Base-by-base conservation (phyloP, 768 basidiomycete species). In the Paxillus involutus region DNA sequence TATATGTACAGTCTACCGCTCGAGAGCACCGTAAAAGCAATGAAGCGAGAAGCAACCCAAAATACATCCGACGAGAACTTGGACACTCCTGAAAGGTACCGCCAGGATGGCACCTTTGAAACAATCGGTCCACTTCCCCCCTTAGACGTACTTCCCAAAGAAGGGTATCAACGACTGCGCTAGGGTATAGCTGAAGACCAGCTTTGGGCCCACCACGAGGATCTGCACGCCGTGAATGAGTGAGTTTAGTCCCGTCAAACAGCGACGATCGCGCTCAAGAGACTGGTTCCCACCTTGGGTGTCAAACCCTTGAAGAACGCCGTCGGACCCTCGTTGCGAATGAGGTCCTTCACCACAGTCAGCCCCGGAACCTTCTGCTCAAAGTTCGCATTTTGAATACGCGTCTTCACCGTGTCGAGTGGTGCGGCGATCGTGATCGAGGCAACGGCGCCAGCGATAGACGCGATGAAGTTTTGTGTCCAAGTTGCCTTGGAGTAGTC, bases 311-410 rank as follows among this genome's bases (percentile, higher is more conserved):
- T 98, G 82, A 98, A 97, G 73, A 98, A 89, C 16, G 91, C 94
- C 0, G 73, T 67, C 1, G 79, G 57, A 19, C 96, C 96, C 73
- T 99, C 96, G 53, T 92, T 84, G 70, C 84, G 86, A 62, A 98
- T 68, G 55, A 98, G 80, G 26, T 97, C 95, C 67, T 80, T 84
- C 53, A 98, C 74, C 44, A 98, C 90, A 1, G 84, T 85, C 58
- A 88, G 57, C 4, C 96, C 96, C 45, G 79, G 77, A 12, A 90
- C 88, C 64, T 91, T 91, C 49, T 77, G 79, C 71, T 94, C 91
- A 67, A 98, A 99, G 77, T 97, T 96, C 54, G 95, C 96, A 71
- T 98, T 97, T 71, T 99, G 96, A 56, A 99, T 97, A 26, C 95
- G 91, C 17, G 95, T 94, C 79, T 99, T 99, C 75, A 99, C 85